Base-by-base conservation (phyloP, 768 basidiomycete species). In the Rossbeevera mucosa region DNA sequence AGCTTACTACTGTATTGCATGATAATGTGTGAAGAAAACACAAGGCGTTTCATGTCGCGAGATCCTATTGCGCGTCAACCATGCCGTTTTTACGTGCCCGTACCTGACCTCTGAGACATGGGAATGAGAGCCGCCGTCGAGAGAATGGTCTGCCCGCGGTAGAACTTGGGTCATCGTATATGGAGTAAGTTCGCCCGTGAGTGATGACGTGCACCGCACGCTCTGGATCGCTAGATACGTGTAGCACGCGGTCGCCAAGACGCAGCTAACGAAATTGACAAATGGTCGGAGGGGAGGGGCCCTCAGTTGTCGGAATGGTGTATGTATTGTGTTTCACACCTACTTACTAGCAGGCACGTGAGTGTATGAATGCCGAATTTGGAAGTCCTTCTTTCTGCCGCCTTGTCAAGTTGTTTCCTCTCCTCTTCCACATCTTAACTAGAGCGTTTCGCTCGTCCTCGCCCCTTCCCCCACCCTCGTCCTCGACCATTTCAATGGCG, bases 341-440 rank as follows among this genome's bases (percentile, higher is more conserved):
- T 2, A 33, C 33, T 3, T 8, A 26, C 20, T 21, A 5, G 22
- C 13, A 8, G n/a, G 44, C 59, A 63, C 59, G 63, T 62, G 60
- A 59, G 53, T 25, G 7, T 13, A 40, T 21, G 18, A 2, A 28
- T 51, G 30, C 69, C 60, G 44, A 54, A 41, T 69, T 59, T 49
- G 69, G 67, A 59, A 63, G 44, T 43, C 30, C 55, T 66, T 70
- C 61, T 54, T 57, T 36, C 33, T 36, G 33, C 33, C 33, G 9
- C 33, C 33, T 36, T 56, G 51, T 51, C 62, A 36, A 36, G 33
- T 63, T 49, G 52, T 47, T 44, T 44, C 51, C 53, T 54, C 45
- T 50, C 50, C 44, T 47, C 50, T 58, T 53, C 48, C 46, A 36
- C 54, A 50, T 59, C 62, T 47, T 49, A 55, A 56, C 53, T 21